A percentile compares a stretch with the other conserved stretches of the same genome.
These are phyloP conservation scores for Grosmannia huntii DNA, from an alignment of 2,329 filamentous ascomycete genomes.

Conservation along the genomic window DNA sequence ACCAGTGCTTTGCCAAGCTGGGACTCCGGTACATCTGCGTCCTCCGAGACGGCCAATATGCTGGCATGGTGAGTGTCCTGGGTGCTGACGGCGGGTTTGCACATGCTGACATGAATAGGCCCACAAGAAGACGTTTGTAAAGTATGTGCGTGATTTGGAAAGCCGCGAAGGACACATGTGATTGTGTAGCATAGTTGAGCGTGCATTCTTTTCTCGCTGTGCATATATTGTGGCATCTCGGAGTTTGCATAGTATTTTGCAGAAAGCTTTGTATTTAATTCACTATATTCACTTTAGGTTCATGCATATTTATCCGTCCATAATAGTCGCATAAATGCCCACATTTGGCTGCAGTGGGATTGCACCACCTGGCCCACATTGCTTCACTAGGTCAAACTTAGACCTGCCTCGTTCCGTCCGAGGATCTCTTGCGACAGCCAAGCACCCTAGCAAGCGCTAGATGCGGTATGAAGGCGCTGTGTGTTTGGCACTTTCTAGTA, in stretches of 20 bases:
- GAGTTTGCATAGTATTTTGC: neutral
- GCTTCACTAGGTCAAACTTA: neutral
- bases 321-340: neutral
- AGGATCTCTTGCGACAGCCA: too few species aligned
- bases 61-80: constrained; percentile 58
- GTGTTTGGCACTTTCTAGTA: neutral
- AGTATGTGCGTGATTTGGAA: constrained; percentile 79
- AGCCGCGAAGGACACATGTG: constrained; percentile 14
- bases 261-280: too few species aligned
- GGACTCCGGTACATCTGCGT: constrained; percentile 90
- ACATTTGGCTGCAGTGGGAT: neutral
- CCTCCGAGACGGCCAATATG: constrained; percentile 68
- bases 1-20: constrained; percentile 91
- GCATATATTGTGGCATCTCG: neutral
- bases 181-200: neutral
- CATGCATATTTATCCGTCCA: too few species aligned
- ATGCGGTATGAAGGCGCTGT: neutral
- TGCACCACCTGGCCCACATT: neutral
- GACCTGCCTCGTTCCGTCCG: neutral
- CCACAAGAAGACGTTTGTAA: constrained; percentile 95
- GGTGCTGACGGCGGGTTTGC: too few species aligned
- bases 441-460: too few species aligned
- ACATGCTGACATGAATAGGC: constrained; percentile 32
- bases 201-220: neutral
- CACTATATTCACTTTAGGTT: too few species aligned